Percentiles rank a stretch among this genome's conserved stretches.
phyloP scores from a whole-genome alignment of 371 early-diverging fungal species.

The Mucor indicus region DNA sequence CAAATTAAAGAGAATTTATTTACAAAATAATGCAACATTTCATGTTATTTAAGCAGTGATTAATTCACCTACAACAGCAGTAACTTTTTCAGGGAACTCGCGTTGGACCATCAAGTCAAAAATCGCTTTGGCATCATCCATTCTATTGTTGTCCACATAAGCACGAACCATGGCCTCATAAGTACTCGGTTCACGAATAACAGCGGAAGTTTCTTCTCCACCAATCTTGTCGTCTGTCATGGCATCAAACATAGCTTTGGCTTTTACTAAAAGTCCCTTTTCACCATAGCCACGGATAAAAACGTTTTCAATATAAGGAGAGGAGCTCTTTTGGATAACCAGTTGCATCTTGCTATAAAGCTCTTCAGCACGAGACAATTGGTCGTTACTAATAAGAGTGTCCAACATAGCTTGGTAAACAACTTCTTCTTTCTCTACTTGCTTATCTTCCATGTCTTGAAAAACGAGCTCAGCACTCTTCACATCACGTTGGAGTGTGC shows the following conservation, averaged over 20 bases:
- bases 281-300: conserved; percentile 66
- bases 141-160: conserved; percentile 47
- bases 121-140: conserved; percentile 39
- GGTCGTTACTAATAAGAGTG: conserved; percentile 45
- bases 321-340: conserved; percentile 30
- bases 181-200: conserved; percentile 62
- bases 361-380: conserved; percentile 41
- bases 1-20: conserved; percentile 1
- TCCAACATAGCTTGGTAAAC: conserved; percentile 64
- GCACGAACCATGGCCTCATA: conserved; percentile 64
- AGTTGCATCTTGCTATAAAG: conserved; percentile 18
- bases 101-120: conserved; percentile 42
- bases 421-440: conserved; percentile 47
- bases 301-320: conserved; percentile 62
- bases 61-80: conserved; percentile 39
- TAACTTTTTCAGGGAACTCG: conserved; percentile 50
- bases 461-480: conserved; percentile 48
- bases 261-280: conserved; percentile 37
- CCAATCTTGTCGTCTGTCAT: conserved; percentile 49
- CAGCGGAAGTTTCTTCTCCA: conserved; percentile 6
- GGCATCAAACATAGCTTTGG: conserved; percentile 46
- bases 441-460: conserved; percentile 38
- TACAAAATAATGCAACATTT: conserved; percentile 2
- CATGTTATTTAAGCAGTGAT: conserved; percentile 7
- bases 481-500: conserved; percentile 52